Evolutionary conservation across 306 rosid genomes (phyloP).

Genomic region (Vigna trinervia): DNA sequence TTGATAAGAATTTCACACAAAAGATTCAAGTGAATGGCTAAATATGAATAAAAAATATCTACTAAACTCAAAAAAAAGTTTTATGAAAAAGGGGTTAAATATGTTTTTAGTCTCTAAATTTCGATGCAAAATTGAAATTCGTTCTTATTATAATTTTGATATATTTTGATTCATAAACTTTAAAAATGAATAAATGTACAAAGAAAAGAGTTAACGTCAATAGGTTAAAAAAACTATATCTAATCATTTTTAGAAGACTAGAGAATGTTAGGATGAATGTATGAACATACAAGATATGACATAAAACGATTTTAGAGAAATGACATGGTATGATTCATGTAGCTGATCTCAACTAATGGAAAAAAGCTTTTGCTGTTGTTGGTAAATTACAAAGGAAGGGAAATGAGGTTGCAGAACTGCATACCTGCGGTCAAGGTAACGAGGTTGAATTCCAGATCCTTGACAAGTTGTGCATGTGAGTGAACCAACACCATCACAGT

Average conservation of each 20-base stretch:
- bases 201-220: too few species aligned
- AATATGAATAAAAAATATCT: too few species aligned
- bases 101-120: too few species aligned
- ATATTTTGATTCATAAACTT: too few species aligned
- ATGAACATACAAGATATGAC: not conserved
- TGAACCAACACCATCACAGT: slow-evolving; percentile 87
- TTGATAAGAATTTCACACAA: too few species aligned
- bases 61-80: not conserved
- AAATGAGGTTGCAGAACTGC: slow-evolving; percentile 21
- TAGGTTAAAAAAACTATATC: too few species aligned
- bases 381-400: not conserved
- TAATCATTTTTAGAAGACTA: not conserved
- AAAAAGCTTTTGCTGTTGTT: not conserved
- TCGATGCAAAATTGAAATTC: too few species aligned
- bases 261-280: too few species aligned
- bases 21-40: not conserved
- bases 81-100: too few species aligned
- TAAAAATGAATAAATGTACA: too few species aligned
- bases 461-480: slow-evolving; percentile 96
- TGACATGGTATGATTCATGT: not conserved
- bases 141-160: too few species aligned
- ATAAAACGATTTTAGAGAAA: too few species aligned
- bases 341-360: not conserved
- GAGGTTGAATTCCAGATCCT: slow-evolving; percentile 98
- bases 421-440: slow-evolving; percentile 97